Evolutionary conservation across 179 eudicot species (phyloP).

Genomic region (Spergularia azorica): DNA sequence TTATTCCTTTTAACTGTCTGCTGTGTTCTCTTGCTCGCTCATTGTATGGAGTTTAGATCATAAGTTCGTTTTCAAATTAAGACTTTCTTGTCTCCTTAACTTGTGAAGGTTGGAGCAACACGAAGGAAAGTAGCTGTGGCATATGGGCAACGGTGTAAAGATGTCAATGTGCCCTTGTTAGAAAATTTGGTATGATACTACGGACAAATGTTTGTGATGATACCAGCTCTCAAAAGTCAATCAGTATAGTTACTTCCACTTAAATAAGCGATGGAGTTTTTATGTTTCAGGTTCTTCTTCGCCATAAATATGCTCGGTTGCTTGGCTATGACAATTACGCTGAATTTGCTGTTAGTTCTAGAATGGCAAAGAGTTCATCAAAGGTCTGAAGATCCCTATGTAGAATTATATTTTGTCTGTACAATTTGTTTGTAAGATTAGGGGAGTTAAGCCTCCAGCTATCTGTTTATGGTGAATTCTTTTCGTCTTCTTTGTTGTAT

Average conservation of each 20-base stretch:
- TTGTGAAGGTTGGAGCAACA: slow-evolving; percentile 72
- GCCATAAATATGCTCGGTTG: slow-evolving; percentile 86
- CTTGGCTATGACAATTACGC: slow-evolving; percentile 91
- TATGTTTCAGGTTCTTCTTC: slow-evolving; percentile 59
- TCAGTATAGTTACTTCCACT: neutral
- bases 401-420: too few relatives aligned
- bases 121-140: slow-evolving; percentile 78
- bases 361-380: slow-evolving; percentile 83
- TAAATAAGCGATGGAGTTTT: neutral
- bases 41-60: slow-evolving; percentile 6
- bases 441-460: too few relatives aligned
- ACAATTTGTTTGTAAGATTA: too few relatives aligned
- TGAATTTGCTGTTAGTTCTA: slow-evolving; percentile 63
- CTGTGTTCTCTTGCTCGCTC: neutral
- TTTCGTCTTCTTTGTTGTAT: too few relatives aligned
- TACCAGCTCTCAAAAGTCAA: neutral
- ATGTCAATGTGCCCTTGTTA: slow-evolving; percentile 66
- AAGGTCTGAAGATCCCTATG: too few relatives aligned
- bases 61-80: too few relatives aligned
- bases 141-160: slow-evolving; percentile 81
- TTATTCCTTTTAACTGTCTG: neutral
- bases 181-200: slow-evolving; percentile 71
- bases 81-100: slow-evolving; percentile 15
- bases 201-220: neutral
- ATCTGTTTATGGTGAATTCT: slow-evolving; percentile 19